Base-by-base conservation (phyloP, 176 grass and related monocot species). In the Hsuehochloa calcarea region DNA sequence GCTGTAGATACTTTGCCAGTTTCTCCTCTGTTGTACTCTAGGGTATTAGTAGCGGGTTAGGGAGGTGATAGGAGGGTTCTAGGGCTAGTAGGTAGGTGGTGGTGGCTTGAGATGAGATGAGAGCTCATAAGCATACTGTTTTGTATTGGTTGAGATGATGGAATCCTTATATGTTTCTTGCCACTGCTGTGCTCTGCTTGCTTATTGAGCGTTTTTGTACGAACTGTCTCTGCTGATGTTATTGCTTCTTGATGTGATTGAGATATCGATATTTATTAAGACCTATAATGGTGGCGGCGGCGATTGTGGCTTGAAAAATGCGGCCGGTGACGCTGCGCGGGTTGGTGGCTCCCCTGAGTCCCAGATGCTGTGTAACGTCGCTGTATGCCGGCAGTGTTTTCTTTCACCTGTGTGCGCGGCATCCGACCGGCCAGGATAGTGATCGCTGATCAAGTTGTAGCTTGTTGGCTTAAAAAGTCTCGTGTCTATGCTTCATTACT, bases 1-100 rank as follows among this genome's bases (percentile, higher is more conserved):
- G 45, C 2, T 91, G 69, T 90, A 90, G 75, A 90, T 91, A 91
- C 29, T 37, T 75, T 3, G 60, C 51, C 17, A 0, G 75, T 87
- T 85, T 85, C 34, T 87, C 68, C 3, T 72, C 41, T 75, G 61
- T 87, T 84, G 75, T 84, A 87, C 44, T 86, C 78, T 71, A 46
- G 65, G 68, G 88, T 84, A 59, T 41, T 87, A 76, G 67, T 87
- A 80, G 67, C 5, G 80, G 73, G 44, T 58, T 79, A 79, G 58
- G 72, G 25, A 77, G 13, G 56, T 19, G 16, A 55, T 70, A 54
- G 73, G 68, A 59, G 23, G 54, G 61, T 67, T 78, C 51, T 82
- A 71, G 51, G 71, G 74, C 34, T 52, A 44, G 41, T 81, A 79
- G 77, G 73, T 84, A 20, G 79, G 11, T 6, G 80, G 80, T 14